Conservation (phyloP, 2,329 filamentous ascomycete species). For the Lachnellula arida region DNA sequence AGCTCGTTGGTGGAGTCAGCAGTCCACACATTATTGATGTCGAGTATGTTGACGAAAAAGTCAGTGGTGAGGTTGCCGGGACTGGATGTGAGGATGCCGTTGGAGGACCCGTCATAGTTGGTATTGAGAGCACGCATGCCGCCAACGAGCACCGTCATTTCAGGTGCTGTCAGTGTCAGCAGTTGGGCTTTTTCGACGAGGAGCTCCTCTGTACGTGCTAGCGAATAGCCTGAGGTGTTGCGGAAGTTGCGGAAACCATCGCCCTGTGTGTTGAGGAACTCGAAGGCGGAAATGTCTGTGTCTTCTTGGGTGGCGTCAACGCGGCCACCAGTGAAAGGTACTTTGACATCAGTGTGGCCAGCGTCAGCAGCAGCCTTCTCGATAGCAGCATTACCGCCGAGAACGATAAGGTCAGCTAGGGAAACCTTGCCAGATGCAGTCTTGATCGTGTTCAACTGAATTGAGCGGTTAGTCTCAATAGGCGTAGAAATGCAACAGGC, state of each 20-base stretch:
- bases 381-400: slow-evolving; percentile 50
- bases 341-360: slow-evolving; percentile 29
- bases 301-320: slow-evolving; percentile 52
- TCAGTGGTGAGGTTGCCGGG: slow-evolving; percentile 54
- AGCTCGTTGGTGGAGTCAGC: slow-evolving; percentile 38
- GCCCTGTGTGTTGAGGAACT: slow-evolving; percentile 47
- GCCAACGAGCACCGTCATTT: slow-evolving; percentile 51
- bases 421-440: slow-evolving; percentile 53
- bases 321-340: slow-evolving; percentile 52
- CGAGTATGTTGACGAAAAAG: slow-evolving; percentile 58
- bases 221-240: slow-evolving; percentile 37
- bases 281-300: slow-evolving; percentile 50
- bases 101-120: slow-evolving; percentile 51
- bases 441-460: slow-evolving; percentile 32
- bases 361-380: slow-evolving; percentile 44
- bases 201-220: slow-evolving; percentile 50
- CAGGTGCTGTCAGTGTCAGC: slow-evolving; percentile 50
- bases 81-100: slow-evolving; percentile 50
- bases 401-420: slow-evolving; percentile 54
- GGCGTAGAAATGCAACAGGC: no score
- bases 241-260: slow-evolving; percentile 60
- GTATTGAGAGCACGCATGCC: slow-evolving; percentile 51
- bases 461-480: no score
- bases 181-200: slow-evolving; percentile 54
- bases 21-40: slow-evolving; percentile 50